phyloP scores from a whole-genome alignment of 192 early-diverging fungal genomes.

The Coemansia biformis region DNA sequence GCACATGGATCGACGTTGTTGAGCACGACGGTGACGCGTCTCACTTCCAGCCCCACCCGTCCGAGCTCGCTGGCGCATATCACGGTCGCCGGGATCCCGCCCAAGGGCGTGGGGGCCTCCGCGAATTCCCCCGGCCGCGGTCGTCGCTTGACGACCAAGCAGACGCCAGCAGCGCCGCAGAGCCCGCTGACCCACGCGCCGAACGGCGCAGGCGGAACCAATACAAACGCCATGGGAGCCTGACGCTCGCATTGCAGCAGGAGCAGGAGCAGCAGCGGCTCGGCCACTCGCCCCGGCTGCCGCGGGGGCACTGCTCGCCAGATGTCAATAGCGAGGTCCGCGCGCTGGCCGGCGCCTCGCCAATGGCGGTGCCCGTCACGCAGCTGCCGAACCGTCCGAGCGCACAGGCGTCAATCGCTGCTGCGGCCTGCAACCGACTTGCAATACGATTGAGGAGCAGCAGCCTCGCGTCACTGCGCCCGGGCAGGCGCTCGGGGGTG shows the following conservation, averaged over 20 bases:
- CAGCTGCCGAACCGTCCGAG: neutral
- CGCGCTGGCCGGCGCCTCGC: too few species aligned
- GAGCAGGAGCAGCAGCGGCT: slow-evolving; percentile 13
- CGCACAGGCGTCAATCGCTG: slow-evolving; percentile 4
- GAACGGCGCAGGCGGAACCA: slow-evolving; percentile 38
- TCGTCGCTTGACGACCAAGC: slow-evolving; percentile 16
- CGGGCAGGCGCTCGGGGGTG: neutral
- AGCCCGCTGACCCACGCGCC: slow-evolving; percentile 17
- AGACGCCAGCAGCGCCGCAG: too few species aligned
- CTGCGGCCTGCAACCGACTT: slow-evolving; percentile 5
- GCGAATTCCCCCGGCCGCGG: slow-evolving; percentile 30
- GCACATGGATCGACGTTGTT: neutral
- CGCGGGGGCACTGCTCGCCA: too few species aligned
- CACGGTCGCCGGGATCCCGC: slow-evolving; percentile 1
- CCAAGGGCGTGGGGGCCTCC: neutral
- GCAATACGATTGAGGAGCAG: slow-evolving; percentile 17
- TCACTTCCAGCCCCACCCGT: slow-evolving; percentile 3
- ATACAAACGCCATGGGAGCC: slow-evolving; percentile 46
- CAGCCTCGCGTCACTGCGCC: slow-evolving; percentile 6
- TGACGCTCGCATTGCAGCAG: slow-evolving; percentile 39
- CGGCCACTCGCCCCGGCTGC: too few species aligned
- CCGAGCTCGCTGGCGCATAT: neutral
- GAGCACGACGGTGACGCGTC: slow-evolving; percentile 1
- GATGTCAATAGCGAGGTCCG: too few species aligned
- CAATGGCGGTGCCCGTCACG: neutral